Evolutionary conservation across 164 flowering plant species (phyloP).

Genomic region (Litsea cubeba): DNA sequence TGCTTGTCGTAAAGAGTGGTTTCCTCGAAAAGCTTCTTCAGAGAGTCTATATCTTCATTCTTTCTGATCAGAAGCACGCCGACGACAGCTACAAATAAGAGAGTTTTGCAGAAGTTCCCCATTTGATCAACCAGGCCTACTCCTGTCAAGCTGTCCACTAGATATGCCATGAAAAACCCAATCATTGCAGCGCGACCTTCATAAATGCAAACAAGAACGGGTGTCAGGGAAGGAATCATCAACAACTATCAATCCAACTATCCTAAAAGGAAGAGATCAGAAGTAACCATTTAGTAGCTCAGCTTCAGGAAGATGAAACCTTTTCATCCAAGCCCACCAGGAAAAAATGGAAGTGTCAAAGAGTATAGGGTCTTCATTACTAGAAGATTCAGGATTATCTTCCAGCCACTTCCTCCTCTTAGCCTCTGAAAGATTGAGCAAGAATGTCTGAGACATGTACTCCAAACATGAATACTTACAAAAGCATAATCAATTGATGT

Average conservation of each 20-base stretch:
- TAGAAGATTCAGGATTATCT: slow-evolving; percentile 82
- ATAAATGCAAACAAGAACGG: neutral
- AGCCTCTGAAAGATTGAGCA: slow-evolving; percentile 52
- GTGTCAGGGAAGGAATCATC: neutral
- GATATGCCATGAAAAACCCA: slow-evolving; percentile 96
- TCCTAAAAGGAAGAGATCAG: neutral
- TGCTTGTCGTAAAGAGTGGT: slow-evolving; percentile 95
- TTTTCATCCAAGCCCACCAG: slow-evolving; percentile 98
- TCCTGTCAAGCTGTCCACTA: slow-evolving; percentile 95
- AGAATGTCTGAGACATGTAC: neutral
- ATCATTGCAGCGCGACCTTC: slow-evolving; percentile 97
- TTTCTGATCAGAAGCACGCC: slow-evolving; percentile 83
- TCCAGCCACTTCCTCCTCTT: slow-evolving; percentile 91
- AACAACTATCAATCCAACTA: slow-evolving; percentile 1
- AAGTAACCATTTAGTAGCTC: slow-evolving; percentile 85
- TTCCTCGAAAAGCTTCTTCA: slow-evolving; percentile 83
- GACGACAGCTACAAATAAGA: slow-evolving; percentile 70
- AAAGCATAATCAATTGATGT: neutral
- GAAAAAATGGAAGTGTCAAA: slow-evolving; percentile 94
- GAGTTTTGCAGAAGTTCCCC: slow-evolving; percentile 97
- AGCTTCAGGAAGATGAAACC: slow-evolving; percentile 97
- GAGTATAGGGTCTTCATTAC: slow-evolving; percentile 71
- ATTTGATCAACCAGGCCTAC: slow-evolving; percentile 95
- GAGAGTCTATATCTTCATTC: slow-evolving; percentile 79
- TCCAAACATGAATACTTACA: neutral